These are phyloP conservation scores for Venturia nashicola DNA, from an alignment of 2,329 filamentous ascomycete genomes.

Conservation along the genomic window DNA sequence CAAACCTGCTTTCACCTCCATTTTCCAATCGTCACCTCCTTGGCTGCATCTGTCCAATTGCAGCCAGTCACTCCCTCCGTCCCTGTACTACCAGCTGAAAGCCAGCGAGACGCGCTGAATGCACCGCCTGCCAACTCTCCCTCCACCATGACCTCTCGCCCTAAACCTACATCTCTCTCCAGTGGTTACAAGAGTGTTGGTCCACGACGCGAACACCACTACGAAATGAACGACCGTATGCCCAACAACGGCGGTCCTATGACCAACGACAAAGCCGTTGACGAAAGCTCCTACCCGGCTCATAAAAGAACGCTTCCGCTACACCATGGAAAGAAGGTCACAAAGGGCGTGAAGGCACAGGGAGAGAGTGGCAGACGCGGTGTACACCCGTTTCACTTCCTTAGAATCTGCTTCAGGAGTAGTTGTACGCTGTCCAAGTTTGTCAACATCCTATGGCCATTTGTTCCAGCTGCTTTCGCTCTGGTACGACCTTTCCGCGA, in stretches of 20 bases:
- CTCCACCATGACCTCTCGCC: slow-evolving; percentile 3
- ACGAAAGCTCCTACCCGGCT: background rate
- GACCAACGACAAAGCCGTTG: slow-evolving; percentile 2
- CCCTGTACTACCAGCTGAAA: background rate
- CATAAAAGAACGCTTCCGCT: slow-evolving; percentile 6
- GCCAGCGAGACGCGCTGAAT: background rate
- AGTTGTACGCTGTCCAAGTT: slow-evolving; percentile 49
- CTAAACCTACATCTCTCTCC: background rate
- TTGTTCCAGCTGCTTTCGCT: slow-evolving; percentile 61
- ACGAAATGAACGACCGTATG: slow-evolving; percentile 1
- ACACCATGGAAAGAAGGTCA: slow-evolving; percentile 9
- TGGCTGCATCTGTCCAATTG: background rate
- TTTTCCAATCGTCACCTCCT: background rate
- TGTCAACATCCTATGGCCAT: slow-evolving; percentile 63
- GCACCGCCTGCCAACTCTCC: background rate
- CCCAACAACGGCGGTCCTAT: background rate
- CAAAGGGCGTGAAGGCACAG: slow-evolving; percentile 20
- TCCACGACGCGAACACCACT: background rate
- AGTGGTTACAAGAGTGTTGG: background rate
- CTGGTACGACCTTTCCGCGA: slow-evolving; percentile 29
- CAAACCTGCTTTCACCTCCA: background rate
- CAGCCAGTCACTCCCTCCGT: background rate
- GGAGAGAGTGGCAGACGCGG: slow-evolving; percentile 60
- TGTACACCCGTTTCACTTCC: slow-evolving; percentile 50
- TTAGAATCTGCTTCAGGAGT: slow-evolving; percentile 51